phyloP scores from a whole-genome alignment of 2,329 filamentous ascomycete genomes.

The Orbilia ellipsospora region DNA sequence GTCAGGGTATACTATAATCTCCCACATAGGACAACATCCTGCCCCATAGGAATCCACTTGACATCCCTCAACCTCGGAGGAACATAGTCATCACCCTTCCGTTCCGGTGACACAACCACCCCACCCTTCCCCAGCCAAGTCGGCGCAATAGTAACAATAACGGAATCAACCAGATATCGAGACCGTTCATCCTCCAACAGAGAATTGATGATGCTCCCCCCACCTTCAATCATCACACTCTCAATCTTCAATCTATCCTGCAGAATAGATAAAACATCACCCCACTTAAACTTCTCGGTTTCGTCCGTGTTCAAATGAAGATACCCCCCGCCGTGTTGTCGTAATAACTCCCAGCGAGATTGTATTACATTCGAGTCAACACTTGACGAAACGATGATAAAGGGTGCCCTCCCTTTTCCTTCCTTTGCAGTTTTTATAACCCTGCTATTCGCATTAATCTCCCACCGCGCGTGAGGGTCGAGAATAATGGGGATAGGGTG shows the following conservation, averaged over 20 bases:
- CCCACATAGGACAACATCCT: slow-evolving; percentile 85
- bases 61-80: slow-evolving; percentile 74
- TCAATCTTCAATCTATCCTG: slow-evolving; percentile 63
- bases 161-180: slow-evolving; percentile 74
- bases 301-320: slow-evolving; percentile 62
- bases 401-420: slow-evolving; percentile 78
- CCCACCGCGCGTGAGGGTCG: slow-evolving; percentile 82
- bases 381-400: slow-evolving; percentile 67
- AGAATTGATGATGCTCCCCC: slow-evolving; percentile 82
- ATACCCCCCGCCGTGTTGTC: slow-evolving; percentile 68
- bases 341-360: slow-evolving; percentile 62
- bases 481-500: slow-evolving; percentile 84
- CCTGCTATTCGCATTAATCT: slow-evolving; percentile 70
- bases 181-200: slow-evolving; percentile 72
- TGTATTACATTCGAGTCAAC: neutral
- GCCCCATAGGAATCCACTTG: slow-evolving; percentile 80
- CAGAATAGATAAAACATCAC: slow-evolving; percentile 59
- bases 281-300: slow-evolving; percentile 14
- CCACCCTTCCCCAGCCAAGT: slow-evolving; percentile 88
- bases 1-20: slow-evolving; percentile 63
- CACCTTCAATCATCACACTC: slow-evolving; percentile 94
- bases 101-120: slow-evolving; percentile 78
- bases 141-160: slow-evolving; percentile 89
- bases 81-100: slow-evolving; percentile 66
- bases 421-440: slow-evolving; percentile 73